Conservation (phyloP, 495 filamentous ascomycete genomes). For the Polyplosphaeria fusca region DNA sequence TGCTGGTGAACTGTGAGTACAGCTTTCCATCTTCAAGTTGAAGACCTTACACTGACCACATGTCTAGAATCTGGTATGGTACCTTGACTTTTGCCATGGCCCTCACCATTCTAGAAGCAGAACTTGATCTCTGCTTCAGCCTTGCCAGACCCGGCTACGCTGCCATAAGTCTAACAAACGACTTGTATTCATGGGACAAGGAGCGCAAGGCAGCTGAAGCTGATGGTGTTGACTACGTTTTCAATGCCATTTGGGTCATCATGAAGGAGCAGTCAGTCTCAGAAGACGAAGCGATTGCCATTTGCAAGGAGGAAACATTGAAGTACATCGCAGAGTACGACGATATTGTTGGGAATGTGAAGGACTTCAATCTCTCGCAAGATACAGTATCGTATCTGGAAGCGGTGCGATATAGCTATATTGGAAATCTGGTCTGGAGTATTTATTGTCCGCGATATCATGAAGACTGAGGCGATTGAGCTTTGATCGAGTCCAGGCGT, state of each 20-base stretch:
- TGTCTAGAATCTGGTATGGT: constrained; percentile 33
- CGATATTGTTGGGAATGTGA: constrained; percentile 24
- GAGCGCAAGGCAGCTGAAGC: constrained; percentile 3
- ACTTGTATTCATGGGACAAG: constrained; percentile 18
- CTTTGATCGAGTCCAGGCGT: too few relatives aligned
- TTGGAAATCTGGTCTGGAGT: constrained; percentile 41
- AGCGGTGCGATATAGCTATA: constrained; percentile 28
- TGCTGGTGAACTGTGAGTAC: neutral
- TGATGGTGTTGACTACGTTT: constrained; percentile 36
- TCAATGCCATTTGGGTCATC: constrained; percentile 44
- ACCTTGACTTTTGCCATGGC: constrained; percentile 36
- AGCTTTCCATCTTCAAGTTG: constrained; percentile 5
- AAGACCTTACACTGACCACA: constrained; percentile 1
- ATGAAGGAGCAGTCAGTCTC: constrained; percentile 36
- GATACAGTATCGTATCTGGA: constrained; percentile 37
- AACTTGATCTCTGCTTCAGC: constrained; percentile 27
- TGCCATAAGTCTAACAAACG: constrained; percentile 38
- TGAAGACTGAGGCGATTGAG: too few relatives aligned
- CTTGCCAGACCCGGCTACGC: constrained; percentile 34
- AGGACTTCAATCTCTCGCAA: neutral
- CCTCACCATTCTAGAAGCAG: constrained; percentile 32
- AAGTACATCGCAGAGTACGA: constrained; percentile 2
- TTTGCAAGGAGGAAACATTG: constrained; percentile 4
- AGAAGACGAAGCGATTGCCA: constrained; percentile 7
- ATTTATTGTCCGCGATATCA: constrained; percentile 38